Percentiles rank a stretch among this genome's conserved stretches.
Evolutionary conservation across 2,329 filamentous ascomycete genomes (phyloP).

Genomic region (Pseudogymnoascus destructans): DNA sequence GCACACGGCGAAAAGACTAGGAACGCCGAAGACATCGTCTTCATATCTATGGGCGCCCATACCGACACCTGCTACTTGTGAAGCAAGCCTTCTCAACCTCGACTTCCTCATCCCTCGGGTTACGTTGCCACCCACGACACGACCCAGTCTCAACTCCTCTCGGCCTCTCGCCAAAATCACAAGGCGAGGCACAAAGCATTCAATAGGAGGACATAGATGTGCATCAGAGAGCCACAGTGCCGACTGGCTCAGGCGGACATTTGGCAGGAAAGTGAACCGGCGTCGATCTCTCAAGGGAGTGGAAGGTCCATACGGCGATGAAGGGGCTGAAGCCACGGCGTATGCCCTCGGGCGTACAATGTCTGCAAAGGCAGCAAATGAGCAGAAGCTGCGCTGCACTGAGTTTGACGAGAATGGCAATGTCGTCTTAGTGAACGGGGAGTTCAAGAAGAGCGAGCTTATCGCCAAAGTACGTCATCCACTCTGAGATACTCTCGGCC

Average conservation of each 20-base stretch:
- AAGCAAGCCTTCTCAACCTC: conserved; percentile 20
- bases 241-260: conserved; percentile 4
- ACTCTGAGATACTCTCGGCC: conserved; percentile 13
- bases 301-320: conserved; percentile 45
- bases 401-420: conserved; percentile 89
- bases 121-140: neutral
- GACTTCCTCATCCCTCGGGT: conserved; percentile 20
- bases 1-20: conserved; percentile 7
- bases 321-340: conserved; percentile 45
- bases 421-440: conserved; percentile 82
- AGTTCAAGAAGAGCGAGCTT: conserved; percentile 95
- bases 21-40: conserved; percentile 12
- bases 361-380: conserved; percentile 64
- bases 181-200: conserved; percentile 9
- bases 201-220: conserved; percentile 14
- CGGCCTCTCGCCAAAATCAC: neutral
- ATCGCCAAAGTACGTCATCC: conserved; percentile 63
- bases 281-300: conserved; percentile 37
- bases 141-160: neutral
- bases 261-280: conserved; percentile 10
- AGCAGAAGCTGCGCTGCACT: conserved; percentile 79
- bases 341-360: conserved; percentile 59
- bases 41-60: conserved; percentile 17
- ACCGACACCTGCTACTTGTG: conserved; percentile 15
- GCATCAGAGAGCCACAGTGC: conserved; percentile 13